Base-by-base conservation (phyloP, 2,329 filamentous ascomycete genomes). In the Xenosphaeropsis pyriputrescens region DNA sequence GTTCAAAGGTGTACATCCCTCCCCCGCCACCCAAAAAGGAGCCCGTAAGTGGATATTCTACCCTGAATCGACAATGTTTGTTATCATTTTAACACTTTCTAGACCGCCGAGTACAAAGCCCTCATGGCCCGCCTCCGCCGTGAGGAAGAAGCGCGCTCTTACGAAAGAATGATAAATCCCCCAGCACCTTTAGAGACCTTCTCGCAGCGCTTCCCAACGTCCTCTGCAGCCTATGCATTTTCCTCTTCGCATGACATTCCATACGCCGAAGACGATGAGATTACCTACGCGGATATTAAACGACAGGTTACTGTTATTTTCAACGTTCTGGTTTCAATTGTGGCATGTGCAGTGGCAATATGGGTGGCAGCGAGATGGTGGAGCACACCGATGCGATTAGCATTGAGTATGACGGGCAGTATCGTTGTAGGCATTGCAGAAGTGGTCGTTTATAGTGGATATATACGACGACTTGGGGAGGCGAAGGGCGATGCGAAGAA, bases 321-420 rank as follows among this genome's bases (percentile, higher is more conserved):
- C 50, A 98, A 96, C 56, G 85, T 96, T 36, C 62, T 95, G 30
- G 67, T 94, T 38, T 93, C 85, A 37, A 82, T 95, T 38, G 63
- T 89, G 2, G 84, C 88, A 33, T 82, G 81, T 36, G 80, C 76
- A 2, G 75, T 70, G 2, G 83, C 81, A 6, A 69, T 91, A 26
- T 91, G 83, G 84, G 67, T 86, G n/a, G 70, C 71, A 13, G 79
- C 79, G 1, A 67, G 76, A 36, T 83, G 81, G 68, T 89, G 82
- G 83, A 78, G 69, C 44, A 70, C 79, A 1, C 75, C 82, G 0
- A 68, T 75, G 32, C 64, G 84, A 18, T 53, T 91, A 42, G 79
- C 81, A 30, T 57, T 88, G 36, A 79, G 79, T 22, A 67, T 91
- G 62, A 72, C 70, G 6, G 80, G 82, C 1, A 78, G 76, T 42